Evolutionary conservation across 345 rosid species (phyloP).

Genomic region (Xanthoceras sorbifolium): DNA sequence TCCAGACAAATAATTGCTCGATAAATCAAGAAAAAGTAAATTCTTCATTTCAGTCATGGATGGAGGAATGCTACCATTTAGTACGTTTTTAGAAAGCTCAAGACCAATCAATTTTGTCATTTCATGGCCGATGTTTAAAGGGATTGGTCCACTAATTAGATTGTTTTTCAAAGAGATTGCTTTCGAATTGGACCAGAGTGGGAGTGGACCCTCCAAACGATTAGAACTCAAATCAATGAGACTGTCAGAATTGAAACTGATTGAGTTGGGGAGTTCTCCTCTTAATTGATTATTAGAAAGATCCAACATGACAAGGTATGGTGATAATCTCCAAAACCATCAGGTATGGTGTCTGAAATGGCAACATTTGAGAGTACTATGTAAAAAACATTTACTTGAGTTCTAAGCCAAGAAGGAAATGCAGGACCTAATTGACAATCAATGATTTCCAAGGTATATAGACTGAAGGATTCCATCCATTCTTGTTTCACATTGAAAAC

Average conservation of each 20-base stretch:
- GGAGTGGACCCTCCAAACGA: conserved; percentile 13
- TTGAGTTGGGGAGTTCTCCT: too few species aligned
- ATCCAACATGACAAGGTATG: too few species aligned
- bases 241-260: too few species aligned
- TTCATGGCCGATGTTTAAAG: not conserved
- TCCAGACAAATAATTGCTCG: conserved; percentile 21
- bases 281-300: too few species aligned
- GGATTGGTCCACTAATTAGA: conserved; percentile 20
- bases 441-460: not conserved
- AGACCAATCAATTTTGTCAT: not conserved
- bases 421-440: too few species aligned
- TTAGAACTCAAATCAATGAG: conserved; percentile 3
- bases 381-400: too few species aligned
- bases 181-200: not conserved
- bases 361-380: too few species aligned
- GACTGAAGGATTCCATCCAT: conserved; percentile 31
- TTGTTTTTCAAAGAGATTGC: conserved; percentile 12
- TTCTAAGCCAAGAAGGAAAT: too few species aligned
- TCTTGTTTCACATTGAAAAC: conserved; percentile 11
- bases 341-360: too few species aligned
- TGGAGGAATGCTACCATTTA: conserved; percentile 30
- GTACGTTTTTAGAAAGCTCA: conserved; percentile 18
- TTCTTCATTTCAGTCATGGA: conserved; percentile 13
- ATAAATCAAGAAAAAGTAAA: not conserved
- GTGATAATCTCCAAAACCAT: too few species aligned